phyloP scores from a whole-genome alignment of 306 rosid species.

The Geum urbanum region DNA sequence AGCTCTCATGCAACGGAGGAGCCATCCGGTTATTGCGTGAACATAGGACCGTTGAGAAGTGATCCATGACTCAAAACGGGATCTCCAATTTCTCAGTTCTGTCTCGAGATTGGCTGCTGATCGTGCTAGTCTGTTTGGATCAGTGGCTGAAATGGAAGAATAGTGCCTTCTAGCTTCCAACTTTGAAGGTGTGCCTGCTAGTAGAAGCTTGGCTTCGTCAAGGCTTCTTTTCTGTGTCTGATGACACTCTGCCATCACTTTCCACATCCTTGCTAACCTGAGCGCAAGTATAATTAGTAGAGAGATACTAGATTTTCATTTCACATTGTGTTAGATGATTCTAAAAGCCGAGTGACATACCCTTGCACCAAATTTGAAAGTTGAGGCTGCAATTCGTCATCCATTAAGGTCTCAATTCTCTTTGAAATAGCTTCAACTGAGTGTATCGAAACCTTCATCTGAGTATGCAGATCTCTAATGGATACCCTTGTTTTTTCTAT shows the following conservation, averaged over 20 bases:
- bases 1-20: conserved; percentile 59
- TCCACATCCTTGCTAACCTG: conserved; percentile 95
- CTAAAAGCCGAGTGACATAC: conserved; percentile 32
- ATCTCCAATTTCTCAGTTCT: conserved; percentile 79
- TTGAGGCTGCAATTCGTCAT: conserved; percentile 90
- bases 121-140: conserved; percentile 57
- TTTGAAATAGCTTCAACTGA: conserved; percentile 74
- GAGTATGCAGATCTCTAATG: conserved; percentile 76
- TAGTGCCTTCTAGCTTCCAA: conserved; percentile 41
- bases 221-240: conserved; percentile 63
- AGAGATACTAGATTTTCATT: neutral
- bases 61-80: conserved; percentile 76
- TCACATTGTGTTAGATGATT: neutral
- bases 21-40: conserved; percentile 73
- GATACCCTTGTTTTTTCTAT: conserved; percentile 66
- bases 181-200: conserved; percentile 61
- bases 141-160: conserved; percentile 36
- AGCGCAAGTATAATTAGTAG: neutral
- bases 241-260: conserved; percentile 88
- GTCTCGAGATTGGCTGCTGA: conserved; percentile 66
- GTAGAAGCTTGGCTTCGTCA: conserved; percentile 74
- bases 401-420: conserved; percentile 82
- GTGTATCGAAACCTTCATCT: conserved; percentile 87
- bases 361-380: conserved; percentile 69
- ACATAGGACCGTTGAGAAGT: conserved; percentile 78